Base-by-base conservation (phyloP, 1,284 basidiomycete genomes). In the Papiliotrema terrestris region DNA sequence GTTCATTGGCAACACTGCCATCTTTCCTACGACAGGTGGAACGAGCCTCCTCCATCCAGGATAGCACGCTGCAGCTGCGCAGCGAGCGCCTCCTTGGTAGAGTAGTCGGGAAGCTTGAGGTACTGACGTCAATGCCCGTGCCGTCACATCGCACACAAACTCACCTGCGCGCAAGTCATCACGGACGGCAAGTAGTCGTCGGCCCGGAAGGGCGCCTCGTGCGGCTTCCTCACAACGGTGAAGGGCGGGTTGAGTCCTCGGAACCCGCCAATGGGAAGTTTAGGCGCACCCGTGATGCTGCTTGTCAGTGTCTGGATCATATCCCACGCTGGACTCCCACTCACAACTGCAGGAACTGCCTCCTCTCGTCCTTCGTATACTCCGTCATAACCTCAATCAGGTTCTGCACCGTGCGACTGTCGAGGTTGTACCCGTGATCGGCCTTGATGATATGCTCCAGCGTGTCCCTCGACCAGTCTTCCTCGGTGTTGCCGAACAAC, bases 131-230 rank as follows among this genome's bases (percentile, higher is more conserved):
- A 56, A n/a, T n/a, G 49, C 36, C 36, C 19, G 26, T 11, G 29
- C 29, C 29, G 20, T 20, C 13, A 8, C 17, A 8, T n/a, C n/a
- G 44, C 52, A 41, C n/a, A 15, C 6, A 32, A 50, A 62, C 74
- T 60, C 32, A 77, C 73, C 77, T 97, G 96, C 62, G 95, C 94
- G 73, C 95, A 98, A 11, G 95, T 98, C 95, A 98, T 98, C 45
- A 98, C 94, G 71, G 91, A 94, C 0, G 95, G 95, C 39, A 98
- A 80, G 73, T 96, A 96, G 74, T 96, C 91, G 73, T 98, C 93
- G 1, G 95, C 90, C 17, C 85, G 84, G 61, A 92, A 81, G 9
- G 91, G 89, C 3, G 89, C 80, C 75, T 98, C 96, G 67, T 95
- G 92, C 19, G 91, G 91, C 74, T 98, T 97, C 65, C 94, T 88